Percentiles rank a stretch among this genome's conserved stretches.
Evolutionary conservation across 2,329 filamentous ascomycete species (phyloP).

Genomic region (Meredithiella fracta): DNA sequence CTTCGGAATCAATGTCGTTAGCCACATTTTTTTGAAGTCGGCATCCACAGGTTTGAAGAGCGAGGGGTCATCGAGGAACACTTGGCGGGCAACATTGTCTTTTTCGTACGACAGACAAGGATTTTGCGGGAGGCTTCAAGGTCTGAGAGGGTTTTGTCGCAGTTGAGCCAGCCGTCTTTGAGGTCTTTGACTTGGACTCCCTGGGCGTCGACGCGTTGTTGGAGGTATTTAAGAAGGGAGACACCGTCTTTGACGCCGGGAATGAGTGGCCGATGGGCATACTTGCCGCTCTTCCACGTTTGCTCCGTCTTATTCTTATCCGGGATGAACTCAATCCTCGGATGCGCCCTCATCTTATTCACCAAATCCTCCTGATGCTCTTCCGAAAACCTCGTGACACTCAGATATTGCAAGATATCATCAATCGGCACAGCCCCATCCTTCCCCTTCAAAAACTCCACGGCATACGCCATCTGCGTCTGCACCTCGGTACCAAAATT

Average conservation of each 20-base stretch:
- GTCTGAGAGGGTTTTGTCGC: conserved; percentile 58
- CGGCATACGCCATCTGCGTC: conserved; percentile 75
- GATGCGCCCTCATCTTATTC: conserved; percentile 49
- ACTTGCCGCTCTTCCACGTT: conserved; percentile 53
- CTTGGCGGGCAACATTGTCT: conserved; percentile 67
- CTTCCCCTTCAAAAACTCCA: conserved; percentile 63
- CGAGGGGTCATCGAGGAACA: conserved; percentile 77
- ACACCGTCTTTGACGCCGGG: conserved; percentile 59
- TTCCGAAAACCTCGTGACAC: conserved; percentile 45
- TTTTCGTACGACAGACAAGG: conserved; percentile 84
- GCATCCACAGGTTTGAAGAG: conserved; percentile 60
- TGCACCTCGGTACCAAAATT: conserved; percentile 65
- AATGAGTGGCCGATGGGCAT: conserved; percentile 69
- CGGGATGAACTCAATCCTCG: conserved; percentile 40
- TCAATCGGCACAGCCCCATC: conserved; percentile 53
- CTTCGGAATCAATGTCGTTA: conserved; percentile 59
- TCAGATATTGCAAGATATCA: conserved; percentile 68
- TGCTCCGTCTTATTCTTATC: conserved; percentile 46
- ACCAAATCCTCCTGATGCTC: conserved; percentile 47
- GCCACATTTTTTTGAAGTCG: conserved; percentile 75
- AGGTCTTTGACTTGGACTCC: conserved; percentile 77
- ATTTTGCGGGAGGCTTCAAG: conserved; percentile 67
- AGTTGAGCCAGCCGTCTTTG: conserved; percentile 88
- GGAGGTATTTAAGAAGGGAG: conserved; percentile 64
- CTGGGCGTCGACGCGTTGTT: conserved; percentile 63